These are phyloP conservation scores for Aspergillus intermedius DNA, from an alignment of 2,329 filamentous ascomycete genomes.

Conservation along the genomic window DNA sequence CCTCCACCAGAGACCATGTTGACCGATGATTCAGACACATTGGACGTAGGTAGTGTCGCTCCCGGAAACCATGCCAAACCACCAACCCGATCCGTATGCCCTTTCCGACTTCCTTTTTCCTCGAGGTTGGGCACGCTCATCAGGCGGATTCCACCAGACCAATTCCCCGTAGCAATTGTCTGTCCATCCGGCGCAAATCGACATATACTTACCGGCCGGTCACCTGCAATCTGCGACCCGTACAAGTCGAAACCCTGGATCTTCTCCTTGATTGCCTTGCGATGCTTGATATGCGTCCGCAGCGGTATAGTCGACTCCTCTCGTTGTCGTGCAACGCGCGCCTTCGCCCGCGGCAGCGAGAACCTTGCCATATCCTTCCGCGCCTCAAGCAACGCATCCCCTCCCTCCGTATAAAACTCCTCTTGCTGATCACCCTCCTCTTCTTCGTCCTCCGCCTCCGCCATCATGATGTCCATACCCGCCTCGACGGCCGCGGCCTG, in stretches of 20 bases:
- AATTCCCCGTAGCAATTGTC: conserved; percentile 82
- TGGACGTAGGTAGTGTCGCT: conserved; percentile 64
- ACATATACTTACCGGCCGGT: conserved; percentile 85
- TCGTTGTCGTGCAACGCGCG: conserved; percentile 69
- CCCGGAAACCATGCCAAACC: conserved; percentile 87
- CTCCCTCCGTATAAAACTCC: conserved; percentile 89
- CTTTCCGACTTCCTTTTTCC: conserved; percentile 67
- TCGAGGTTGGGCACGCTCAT: conserved; percentile 77
- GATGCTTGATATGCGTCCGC: conserved; percentile 84
- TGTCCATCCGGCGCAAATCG: conserved; percentile 82
- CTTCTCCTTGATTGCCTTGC: conserved; percentile 79
- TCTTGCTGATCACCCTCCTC: conserved; percentile 72
- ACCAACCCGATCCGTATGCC: conserved; percentile 82
- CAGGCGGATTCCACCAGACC: conserved; percentile 82
- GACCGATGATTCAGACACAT: conserved; percentile 64
- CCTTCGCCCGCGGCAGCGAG: conserved; percentile 75
- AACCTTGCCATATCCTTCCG: conserved; percentile 73
- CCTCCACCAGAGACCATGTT: conserved; percentile 89
- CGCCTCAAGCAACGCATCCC: conserved; percentile 65
- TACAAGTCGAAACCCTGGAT: conserved; percentile 81
- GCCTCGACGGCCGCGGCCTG: conserved; percentile 41
- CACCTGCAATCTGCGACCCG: conserved; percentile 85
- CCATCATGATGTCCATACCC: conserved; percentile 49
- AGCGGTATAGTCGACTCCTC: conserved; percentile 76
- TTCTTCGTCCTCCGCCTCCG: conserved; percentile 44